Base-by-base conservation (phyloP, 306 rosid species). In the Delonix regia region DNA sequence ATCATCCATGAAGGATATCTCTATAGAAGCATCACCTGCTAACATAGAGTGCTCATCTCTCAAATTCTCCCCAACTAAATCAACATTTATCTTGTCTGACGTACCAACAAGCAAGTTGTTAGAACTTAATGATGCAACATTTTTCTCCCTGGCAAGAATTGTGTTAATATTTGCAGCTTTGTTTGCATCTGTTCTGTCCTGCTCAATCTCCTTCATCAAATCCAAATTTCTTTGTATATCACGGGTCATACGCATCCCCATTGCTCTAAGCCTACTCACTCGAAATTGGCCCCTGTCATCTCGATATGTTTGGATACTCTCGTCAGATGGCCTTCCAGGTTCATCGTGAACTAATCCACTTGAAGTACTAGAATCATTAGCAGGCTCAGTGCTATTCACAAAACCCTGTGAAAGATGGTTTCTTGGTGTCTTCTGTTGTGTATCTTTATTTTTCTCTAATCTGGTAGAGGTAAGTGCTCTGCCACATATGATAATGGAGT, bases 221-320 rank as follows among this genome's bases (percentile, higher is more conserved):
- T 94, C 97, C 92, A 94, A 90, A 87, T 94, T 94, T 85, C 99
- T 87, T 75, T 94, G 97, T 69, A 94, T 74, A 85, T 94, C 99
- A 62, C 97, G 95, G 38, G 97, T 92, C 99, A 94, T 94, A 19
- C 86, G 91, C 80, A 94, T 89, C 81, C 99, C 99, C 99, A 94
- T 83, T 18, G 97, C 97, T 83, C 93, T 92, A 70, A 86, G 85
- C 79, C 99, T 89, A 72, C 99, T 94, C 47, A 92, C 95, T 59
- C 93, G 90, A 77, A 90, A 81, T 51, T 71, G 89, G 67, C 99
- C 99, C 81, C 90, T 87, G 82, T 94, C 97, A 81, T 94, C 99
- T 69, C 74, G 62, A 87, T 87, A 92, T 12, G 97, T 94, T 82
- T 92, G 87, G 71, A 90, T 88, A 78, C 84, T 90, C 60, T 86